Evolutionary conservation across 192 early-diverging fungal species (phyloP), one percentile per base, ranked within the genome.

Genomic region (Coemansia sp.): DNA sequence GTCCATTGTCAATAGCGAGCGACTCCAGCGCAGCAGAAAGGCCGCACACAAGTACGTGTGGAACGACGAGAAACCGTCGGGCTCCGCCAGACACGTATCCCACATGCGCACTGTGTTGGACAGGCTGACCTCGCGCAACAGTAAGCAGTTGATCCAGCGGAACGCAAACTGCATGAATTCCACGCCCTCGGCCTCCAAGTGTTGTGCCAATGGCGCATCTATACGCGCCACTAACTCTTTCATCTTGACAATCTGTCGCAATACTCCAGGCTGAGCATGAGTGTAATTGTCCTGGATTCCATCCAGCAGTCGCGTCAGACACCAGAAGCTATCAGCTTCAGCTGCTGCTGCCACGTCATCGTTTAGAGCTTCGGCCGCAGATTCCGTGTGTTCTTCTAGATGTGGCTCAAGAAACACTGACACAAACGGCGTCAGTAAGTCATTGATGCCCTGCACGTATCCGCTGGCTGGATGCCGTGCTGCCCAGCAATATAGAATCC

Each of bases 211-310:
- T 41, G 49, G 22, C 3, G 19, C 86, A 84, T 99, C 93, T 61
- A 99, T 94, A 52, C 97, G 82, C 44, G 88, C 88, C 2, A 96
- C 91, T 30, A 99, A 83, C 71, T 97, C 96, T 59, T 92, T 92
- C 56, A 99, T 73, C 67, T 89, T 89, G 25, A 78, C 75, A 44
- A 98, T 89, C 62, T 96, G 95, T 48, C 96, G 80, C 59, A 95
- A 92, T 57, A 99, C 97, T 6, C 97, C 97, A 2, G 94, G 95
- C 68, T 99, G 97, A 8, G 90, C 90, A 81, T 91, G 90, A 27
- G 94, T 99, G 76, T 96, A 99, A 73, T 98, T 99, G 70, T 99
- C 97, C 82, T 98, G 97, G 67, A 99, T 99, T 2, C 96, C 95
- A 71, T 99, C 97, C 34, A 99, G 69, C 47, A 99, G 83, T 64